Evolutionary conservation across 805 yeast genomes (phyloP), one percentile per base, ranked within the genome.

Genomic region (Helenozyma rhizophorensis): DNA sequence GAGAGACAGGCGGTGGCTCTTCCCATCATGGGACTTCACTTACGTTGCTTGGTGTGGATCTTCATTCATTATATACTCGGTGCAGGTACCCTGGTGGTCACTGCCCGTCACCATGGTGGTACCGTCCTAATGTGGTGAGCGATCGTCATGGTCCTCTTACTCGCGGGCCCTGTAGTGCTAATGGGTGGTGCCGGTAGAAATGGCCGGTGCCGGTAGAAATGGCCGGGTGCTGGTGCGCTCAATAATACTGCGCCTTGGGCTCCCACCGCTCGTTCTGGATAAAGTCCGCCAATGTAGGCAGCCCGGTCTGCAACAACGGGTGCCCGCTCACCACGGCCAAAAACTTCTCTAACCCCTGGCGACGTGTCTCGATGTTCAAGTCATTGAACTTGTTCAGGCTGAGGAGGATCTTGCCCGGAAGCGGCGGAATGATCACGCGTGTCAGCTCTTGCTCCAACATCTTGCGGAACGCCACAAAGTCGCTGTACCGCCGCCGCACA

Each of bases 191-290:
- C n/a, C n/a, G n/a, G n/a, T n/a, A n/a, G n/a, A n/a, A n/a, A n/a
- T n/a, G n/a, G n/a, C n/a, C n/a, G n/a, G n/a, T n/a, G n/a, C n/a
- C n/a, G n/a, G n/a, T n/a, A n/a, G n/a, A n/a, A n/a, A n/a, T n/a
- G n/a, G n/a, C n/a, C n/a, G n/a, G n/a, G n/a, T n/a, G n/a, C n/a
- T n/a, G n/a, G n/a, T n/a, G n/a, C n/a, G n/a, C n/a, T 32, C 37
- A 50, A 37, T 51, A 50, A 26, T 37, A 48, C 9, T 40, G 40
- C 17, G 30, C 33, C 31, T 47, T 34, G 6, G 56, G 48, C 27
- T 63, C 85, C 95, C 95, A 86, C 24, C 64, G 70, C 4, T 86
- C 95, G 50, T 85, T 89, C 58, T 90, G 96, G 33, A 93, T 78
- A 50, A 93, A 90, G 32, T 87, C 80, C 36, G 80, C 79, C 42